Evolutionary conservation across 106 monocot species (phyloP), one percentile per base, ranked within the genome.

Genomic region (Xerophyta viscosa): DNA sequence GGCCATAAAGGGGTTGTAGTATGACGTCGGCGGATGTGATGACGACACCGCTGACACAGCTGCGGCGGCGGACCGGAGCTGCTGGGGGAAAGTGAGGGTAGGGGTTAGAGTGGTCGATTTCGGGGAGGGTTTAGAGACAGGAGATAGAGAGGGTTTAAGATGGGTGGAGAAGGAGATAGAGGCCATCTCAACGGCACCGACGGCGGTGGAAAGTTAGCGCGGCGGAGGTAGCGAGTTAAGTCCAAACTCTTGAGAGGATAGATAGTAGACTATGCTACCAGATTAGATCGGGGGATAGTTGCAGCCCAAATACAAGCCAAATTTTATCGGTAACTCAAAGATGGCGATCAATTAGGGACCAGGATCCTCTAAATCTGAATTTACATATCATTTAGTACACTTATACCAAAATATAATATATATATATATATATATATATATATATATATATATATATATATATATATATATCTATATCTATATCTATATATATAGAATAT

Each of bases 81-180:
- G 74, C 55, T 12, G 48, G 47, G 41, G 37, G 20, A 27, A 25
- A 36, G 18, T 20, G 22, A 57, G 72, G 36, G 20, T 54, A 10
- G 22, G 57, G 50, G 10, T 28, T 66, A 20, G 7, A 24, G 43
- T 30, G 49, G 14, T 27, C 57, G 21, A 55, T 61, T 42, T 14
- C 12, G 2, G 15, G 44, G 6, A 13, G 41, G 4, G 43, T 49
- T 26, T 29, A 48, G 29, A 20, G 66, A 9, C 3, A 52, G 33
- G 22, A 62, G 56, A 64, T 11, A 65, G 9, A 6, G 62, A 48
- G 62, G 67, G 56, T 24, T 76, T 66, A 43, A 67, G 20, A 26
- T 79, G 60, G 24, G 78, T 31, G 28, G 77, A 78, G 58, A 75
- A 24, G 36, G 82, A 79, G 66, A 88, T 61, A 12, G 87, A 72